A percentile compares a stretch with the other conserved stretches of the same genome.
These are phyloP conservation scores for Ustanciosporium gigantosporum DNA, from an alignment of 1,284 basidiomycete genomes.

Conservation along the genomic window DNA sequence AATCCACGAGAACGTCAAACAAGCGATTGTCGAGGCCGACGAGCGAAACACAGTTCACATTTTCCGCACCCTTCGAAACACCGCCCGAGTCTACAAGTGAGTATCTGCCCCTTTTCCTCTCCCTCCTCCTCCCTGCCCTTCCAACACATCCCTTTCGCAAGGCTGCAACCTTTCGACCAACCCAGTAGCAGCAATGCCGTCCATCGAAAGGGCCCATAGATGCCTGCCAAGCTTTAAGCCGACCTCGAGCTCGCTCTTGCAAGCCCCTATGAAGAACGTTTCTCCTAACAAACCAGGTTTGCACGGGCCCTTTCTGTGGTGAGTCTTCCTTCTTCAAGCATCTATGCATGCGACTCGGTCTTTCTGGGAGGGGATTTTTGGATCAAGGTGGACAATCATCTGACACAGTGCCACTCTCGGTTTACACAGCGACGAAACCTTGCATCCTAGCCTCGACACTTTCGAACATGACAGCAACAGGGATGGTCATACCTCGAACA, in stretches of 20 bases:
- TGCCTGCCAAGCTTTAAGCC: too few relatives aligned
- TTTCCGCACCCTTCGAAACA: slow-evolving; percentile 79
- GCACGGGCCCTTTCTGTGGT: not conserved
- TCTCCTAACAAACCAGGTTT: not conserved
- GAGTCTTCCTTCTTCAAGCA: too few relatives aligned
- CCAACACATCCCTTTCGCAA: too few relatives aligned
- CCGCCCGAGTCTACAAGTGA: slow-evolving; percentile 80
- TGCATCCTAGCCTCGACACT: not conserved
- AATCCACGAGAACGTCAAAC: slow-evolving; percentile 87
- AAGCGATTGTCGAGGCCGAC: slow-evolving; percentile 78
- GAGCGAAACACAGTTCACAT: slow-evolving; percentile 84
- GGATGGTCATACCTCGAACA: not conserved
- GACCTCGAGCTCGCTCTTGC: too few relatives aligned
- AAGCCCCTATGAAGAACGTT: too few relatives aligned
- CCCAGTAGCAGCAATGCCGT: too few relatives aligned
- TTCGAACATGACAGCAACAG: slow-evolving; percentile 4
- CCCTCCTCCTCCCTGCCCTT: not conserved
- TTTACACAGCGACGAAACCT: slow-evolving; percentile 17
- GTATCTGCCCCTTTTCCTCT: slow-evolving; percentile 1
- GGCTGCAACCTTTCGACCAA: too few relatives aligned
- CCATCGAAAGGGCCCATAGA: too few relatives aligned
- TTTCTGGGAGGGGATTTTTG: too few relatives aligned
- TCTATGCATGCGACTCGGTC: too few relatives aligned
- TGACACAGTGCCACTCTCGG: too few relatives aligned
- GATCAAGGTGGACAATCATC: too few relatives aligned